phyloP scores from a whole-genome alignment of 768 basidiomycete genomes.

The Termitomyces titanicus region DNA sequence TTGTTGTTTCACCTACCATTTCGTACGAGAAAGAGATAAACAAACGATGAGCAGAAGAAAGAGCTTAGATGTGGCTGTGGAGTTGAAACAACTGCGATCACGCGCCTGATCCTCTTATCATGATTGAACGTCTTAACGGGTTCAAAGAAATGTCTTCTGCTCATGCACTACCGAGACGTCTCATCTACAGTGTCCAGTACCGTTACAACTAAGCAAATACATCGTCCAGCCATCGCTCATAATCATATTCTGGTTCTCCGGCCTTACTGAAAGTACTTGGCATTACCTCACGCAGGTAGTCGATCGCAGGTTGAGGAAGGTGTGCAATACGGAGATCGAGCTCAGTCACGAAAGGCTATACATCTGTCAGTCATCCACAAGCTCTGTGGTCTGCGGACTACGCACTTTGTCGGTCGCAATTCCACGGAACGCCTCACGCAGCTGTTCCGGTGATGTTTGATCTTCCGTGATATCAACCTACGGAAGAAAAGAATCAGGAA shows the following conservation, averaged over 20 bases:
- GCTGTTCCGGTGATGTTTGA: constrained; percentile 87
- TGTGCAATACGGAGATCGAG: constrained; percentile 84
- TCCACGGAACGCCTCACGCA: constrained; percentile 90
- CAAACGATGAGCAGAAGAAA: constrained; percentile 19
- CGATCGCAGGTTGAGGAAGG: constrained; percentile 69
- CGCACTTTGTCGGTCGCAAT: constrained; percentile 86
- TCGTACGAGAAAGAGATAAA: constrained; percentile 14
- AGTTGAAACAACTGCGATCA: constrained; percentile 16
- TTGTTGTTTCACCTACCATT: constrained; percentile 23
- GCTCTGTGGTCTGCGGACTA: background rate
- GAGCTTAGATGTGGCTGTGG: constrained; percentile 25
- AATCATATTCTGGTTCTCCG: constrained; percentile 73
- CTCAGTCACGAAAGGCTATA: constrained; percentile 89
- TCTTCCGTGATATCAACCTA: constrained; percentile 97
- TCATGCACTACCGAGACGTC: background rate
- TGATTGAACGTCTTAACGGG: constrained; percentile 1
- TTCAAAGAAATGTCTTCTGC: background rate
- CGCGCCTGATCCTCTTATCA: constrained; percentile 15
- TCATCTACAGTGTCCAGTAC: background rate
- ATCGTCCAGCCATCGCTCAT: constrained; percentile 76
- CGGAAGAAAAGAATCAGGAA: background rate
- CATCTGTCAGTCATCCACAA: constrained; percentile 10
- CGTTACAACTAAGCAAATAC: constrained; percentile 54
- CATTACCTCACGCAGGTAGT: constrained; percentile 82
- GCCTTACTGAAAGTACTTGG: constrained; percentile 49